phyloP scores from a whole-genome alignment of 2,329 filamentous ascomycete species.

The Colletotrichum karsti region DNA sequence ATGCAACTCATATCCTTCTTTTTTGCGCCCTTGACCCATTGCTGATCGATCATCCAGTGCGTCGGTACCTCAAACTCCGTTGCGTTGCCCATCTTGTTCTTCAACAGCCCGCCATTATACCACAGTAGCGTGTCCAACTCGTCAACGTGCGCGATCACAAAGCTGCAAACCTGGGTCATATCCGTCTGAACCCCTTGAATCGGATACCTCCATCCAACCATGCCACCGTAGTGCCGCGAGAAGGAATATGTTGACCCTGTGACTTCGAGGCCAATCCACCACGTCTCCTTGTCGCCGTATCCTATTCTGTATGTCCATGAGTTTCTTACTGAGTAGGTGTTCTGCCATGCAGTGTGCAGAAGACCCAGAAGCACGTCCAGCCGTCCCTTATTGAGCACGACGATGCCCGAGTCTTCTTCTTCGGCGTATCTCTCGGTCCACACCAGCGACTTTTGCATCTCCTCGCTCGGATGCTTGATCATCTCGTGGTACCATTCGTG shows the following conservation, averaged over 20 bases:
- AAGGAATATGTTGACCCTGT: slow-evolving; percentile 47
- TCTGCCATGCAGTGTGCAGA: slow-evolving; percentile 54
- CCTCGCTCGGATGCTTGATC: slow-evolving; percentile 42
- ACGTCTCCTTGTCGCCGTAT: slow-evolving; percentile 56
- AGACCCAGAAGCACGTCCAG: slow-evolving; percentile 46
- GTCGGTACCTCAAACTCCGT: slow-evolving; percentile 44
- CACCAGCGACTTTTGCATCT: slow-evolving; percentile 43
- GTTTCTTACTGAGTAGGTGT: slow-evolving; percentile 47
- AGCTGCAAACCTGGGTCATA: slow-evolving; percentile 45
- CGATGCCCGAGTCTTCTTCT: slow-evolving; percentile 51
- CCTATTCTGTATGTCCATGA: slow-evolving; percentile 49
- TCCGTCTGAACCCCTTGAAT: neutral
- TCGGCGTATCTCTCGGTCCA: slow-evolving; percentile 50
- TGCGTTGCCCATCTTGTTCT: slow-evolving; percentile 44
- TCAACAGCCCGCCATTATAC: slow-evolving; percentile 53
- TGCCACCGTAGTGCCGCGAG: slow-evolving; percentile 49
- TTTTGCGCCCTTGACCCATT: slow-evolving; percentile 42
- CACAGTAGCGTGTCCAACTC: slow-evolving; percentile 45
- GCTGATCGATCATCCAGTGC: slow-evolving; percentile 49
- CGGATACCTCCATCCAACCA: slow-evolving; percentile 44
- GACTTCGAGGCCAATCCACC: slow-evolving; percentile 54
- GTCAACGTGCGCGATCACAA: slow-evolving; percentile 52
- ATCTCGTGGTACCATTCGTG: slow-evolving; percentile 48
- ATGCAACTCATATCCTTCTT: slow-evolving; percentile 49
- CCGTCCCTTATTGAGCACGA: slow-evolving; percentile 50